Base-by-base conservation (phyloP, 768 basidiomycete species). In the Podaxis sp. region DNA sequence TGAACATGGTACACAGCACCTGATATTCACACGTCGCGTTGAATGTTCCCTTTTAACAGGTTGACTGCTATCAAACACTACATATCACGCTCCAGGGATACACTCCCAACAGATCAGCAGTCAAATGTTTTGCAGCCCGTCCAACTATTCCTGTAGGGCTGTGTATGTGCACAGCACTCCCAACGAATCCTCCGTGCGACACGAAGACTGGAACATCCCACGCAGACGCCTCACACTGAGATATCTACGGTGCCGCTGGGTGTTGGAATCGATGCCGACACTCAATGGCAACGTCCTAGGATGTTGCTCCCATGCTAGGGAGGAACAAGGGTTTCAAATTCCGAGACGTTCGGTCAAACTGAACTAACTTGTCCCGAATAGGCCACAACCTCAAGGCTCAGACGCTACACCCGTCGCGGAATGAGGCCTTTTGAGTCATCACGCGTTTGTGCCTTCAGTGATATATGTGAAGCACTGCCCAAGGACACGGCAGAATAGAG, bases 311-410 rank as follows among this genome's bases (percentile, higher is more conserved):
- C 5, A 50, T 11, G 52, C 21, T 18, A 18, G 35, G 36, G 5
- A 4, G 38, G 23, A 11, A 42, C 13, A 28, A 13, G 50, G 42
- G 7, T 36, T 38, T n/a, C 27, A 28, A 42, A 23, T 40, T 51
- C 57, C 57, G 57, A 23, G 37, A 51, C 23, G 23, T 59, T 59
- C 57, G 57, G 57, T 18, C 47, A 28, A 57, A 37, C 21, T 28
- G 3, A 28, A 57, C 13, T 7, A 28, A 4, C 55, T 18, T 28
- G 27, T 16, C 28, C 18, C 23, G n/a, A 2, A 44, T 32, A 14
- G 38, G 3, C 40, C 40, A 44, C 18, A 21, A 42, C 42, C 27
- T 28, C 27, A 28, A 28, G 27, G 27, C 6, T 28, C 27, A 46
- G n/a, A 28, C 40, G 16, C 18, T 25, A 46, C 16, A 37, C 27